A percentile compares a stretch with the other conserved stretches of the same genome.
These are phyloP conservation scores for Gonapodya sp. DNA, from an alignment of 192 early-diverging fungal genomes.

Conservation along the genomic window DNA sequence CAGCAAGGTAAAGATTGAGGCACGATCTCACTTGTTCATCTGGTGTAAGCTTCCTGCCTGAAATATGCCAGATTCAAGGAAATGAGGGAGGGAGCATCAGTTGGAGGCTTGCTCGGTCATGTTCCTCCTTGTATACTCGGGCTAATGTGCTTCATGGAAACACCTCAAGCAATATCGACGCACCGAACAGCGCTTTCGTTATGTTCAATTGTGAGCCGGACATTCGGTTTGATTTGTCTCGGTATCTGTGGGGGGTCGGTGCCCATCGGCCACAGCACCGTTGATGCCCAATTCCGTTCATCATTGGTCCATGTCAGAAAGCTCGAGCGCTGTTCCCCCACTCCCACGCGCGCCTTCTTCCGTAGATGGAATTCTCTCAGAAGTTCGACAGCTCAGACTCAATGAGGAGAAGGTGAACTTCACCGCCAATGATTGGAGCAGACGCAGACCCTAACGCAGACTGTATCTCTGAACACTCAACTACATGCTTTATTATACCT, in stretches of 20 bases:
- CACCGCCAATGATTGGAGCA: neutral
- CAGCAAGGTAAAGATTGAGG: neutral
- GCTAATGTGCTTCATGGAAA: no score
- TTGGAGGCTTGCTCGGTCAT: neutral
- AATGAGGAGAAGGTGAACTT: neutral
- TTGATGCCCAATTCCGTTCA: neutral
- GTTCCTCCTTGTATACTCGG: no score
- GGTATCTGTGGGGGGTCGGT: no score
- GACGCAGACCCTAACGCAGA: neutral
- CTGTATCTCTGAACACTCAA: neutral
- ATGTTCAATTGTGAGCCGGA: neutral
- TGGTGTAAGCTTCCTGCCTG: neutral
- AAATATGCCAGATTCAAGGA: neutral
- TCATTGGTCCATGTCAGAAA: no score
- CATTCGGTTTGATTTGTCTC: constrained; percentile 4
- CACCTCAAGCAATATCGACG: no score
- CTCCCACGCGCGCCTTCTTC: neutral
- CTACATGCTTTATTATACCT: neutral
- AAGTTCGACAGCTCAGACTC: neutral
- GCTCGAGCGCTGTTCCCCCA: neutral
- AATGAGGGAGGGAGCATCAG: neutral
- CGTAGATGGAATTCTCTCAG: neutral
- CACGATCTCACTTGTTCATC: neutral
- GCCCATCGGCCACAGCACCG: no score
- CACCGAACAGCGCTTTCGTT: neutral